A percentile compares a stretch with the other conserved stretches of the same genome.
These are phyloP conservation scores for Sporothrix humicola DNA, from an alignment of 2,329 filamentous ascomycete genomes.

Conservation along the genomic window DNA sequence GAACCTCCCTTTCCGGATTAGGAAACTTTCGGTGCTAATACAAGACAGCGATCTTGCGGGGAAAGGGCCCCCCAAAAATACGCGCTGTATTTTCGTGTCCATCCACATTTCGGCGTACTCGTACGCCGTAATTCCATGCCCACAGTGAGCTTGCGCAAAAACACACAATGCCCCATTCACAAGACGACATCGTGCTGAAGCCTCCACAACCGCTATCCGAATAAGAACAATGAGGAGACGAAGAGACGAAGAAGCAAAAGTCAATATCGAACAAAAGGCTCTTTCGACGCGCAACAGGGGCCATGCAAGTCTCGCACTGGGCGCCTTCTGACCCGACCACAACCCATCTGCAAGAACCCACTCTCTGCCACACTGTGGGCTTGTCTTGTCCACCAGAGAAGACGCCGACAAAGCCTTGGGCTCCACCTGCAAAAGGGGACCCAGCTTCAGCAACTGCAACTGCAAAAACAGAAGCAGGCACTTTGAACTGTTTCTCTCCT, in stretches of 20 bases:
- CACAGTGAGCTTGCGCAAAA: neutral
- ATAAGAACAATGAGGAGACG: neutral
- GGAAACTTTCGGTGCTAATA: neutral
- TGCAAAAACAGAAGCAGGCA: too few species aligned
- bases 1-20: conserved; percentile 29
- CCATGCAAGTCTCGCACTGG: neutral
- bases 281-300: conserved; percentile 6
- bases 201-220: neutral
- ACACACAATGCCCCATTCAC: neutral
- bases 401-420: neutral
- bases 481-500: too few species aligned
- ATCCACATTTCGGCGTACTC: conserved; percentile 4
- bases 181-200: neutral
- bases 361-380: too few species aligned
- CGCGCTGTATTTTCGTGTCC: conserved; percentile 6
- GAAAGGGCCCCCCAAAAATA: neutral
- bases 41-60: conserved; percentile 20
- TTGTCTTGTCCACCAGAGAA: neutral
- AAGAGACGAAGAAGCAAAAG: neutral
- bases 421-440: conserved; percentile 19
- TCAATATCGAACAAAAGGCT: neutral
- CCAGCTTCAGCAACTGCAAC: neutral
- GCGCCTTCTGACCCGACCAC: conserved; percentile 14
- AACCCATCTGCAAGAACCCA: neutral
- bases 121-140: neutral